Percentiles rank a stretch among this genome's conserved stretches.
Conservation (phyloP, 2,329 filamentous ascomycete genomes). For the Bipolaris bicolor region DNA sequence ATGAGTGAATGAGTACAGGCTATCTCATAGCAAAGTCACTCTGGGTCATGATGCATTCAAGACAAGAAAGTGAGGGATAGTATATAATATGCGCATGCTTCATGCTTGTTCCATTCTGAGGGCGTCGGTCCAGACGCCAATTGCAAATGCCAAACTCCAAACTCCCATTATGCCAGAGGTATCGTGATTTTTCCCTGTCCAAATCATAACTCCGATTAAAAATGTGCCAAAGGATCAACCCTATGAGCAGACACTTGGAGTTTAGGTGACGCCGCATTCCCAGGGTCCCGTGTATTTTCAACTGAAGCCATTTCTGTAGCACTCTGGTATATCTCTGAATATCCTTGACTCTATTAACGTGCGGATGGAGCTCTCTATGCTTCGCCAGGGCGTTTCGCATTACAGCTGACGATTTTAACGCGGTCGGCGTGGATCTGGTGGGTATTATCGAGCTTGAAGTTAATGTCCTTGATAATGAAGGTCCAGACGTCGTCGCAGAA, state of each 20-base stretch:
- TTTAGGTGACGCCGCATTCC: neutral
- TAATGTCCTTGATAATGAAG: conserved; percentile 97
- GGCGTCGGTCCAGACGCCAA: neutral
- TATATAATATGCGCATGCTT: neutral
- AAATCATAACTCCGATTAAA: conserved; percentile 26
- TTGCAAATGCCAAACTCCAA: conserved; percentile 2
- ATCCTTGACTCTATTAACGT: neutral
- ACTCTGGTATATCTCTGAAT: neutral
- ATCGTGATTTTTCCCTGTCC: conserved; percentile 18
- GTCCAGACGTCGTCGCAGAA: conserved; percentile 99
- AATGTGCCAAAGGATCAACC: conserved; percentile 2
- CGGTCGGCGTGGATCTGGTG: conserved; percentile 81
- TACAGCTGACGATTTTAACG: conserved; percentile 98
- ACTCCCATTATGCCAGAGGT: conserved; percentile 31
- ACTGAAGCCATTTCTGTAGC: neutral
- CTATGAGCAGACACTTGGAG: neutral
- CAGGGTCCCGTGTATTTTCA: neutral
- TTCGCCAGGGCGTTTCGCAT: conserved; percentile 79
- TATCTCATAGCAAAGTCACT: neutral
- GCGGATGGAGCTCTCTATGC: conserved; percentile 36
- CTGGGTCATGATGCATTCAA: neutral
- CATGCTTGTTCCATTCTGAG: conserved; percentile 9
- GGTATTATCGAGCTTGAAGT: conserved; percentile 94
- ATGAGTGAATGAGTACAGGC: neutral
- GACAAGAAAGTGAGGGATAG: neutral